Evolutionary conservation across 169 alveolate species (phyloP).

Genomic region (Perkinsus chesapeaki): DNA sequence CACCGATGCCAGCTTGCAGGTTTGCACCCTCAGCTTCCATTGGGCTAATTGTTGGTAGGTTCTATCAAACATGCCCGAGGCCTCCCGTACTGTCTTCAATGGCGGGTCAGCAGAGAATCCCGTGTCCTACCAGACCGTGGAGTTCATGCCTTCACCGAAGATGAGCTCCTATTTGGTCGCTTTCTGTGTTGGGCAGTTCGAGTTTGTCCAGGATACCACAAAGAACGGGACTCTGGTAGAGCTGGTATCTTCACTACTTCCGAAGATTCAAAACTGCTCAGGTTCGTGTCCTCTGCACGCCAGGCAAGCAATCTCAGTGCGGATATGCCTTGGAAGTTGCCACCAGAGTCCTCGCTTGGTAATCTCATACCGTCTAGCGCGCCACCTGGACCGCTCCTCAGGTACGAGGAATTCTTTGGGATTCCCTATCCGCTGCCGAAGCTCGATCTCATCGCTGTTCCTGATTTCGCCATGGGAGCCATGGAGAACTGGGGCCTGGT

Average conservation of each 20-base stretch:
- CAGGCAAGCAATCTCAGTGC: constrained; percentile 19
- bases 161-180: constrained; percentile 27
- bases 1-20: constrained; percentile 42
- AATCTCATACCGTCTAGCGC: constrained; percentile 8
- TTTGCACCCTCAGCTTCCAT: constrained; percentile 38
- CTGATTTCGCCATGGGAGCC: constrained; percentile 64
- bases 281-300: constrained; percentile 22
- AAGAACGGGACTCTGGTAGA: constrained; percentile 15
- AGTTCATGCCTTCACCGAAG: constrained; percentile 7
- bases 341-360: constrained; percentile 23
- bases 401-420: constrained; percentile 54
- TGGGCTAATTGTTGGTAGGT: neutral
- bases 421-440: constrained; percentile 56
- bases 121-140: neutral
- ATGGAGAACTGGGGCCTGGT: constrained; percentile 83
- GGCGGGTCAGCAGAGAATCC: constrained; percentile 3
- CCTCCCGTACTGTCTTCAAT: constrained; percentile 4
- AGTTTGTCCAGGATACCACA: constrained; percentile 19
- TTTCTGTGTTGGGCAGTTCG: constrained; percentile 27
- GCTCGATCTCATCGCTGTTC: constrained; percentile 61
- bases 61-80: constrained; percentile 8
- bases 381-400: neutral
- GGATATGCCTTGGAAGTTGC: constrained; percentile 20
- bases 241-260: constrained; percentile 25
- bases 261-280: no score